phyloP scores from a whole-genome alignment of 345 rosid species.

The Rhodamnia argentea region DNA sequence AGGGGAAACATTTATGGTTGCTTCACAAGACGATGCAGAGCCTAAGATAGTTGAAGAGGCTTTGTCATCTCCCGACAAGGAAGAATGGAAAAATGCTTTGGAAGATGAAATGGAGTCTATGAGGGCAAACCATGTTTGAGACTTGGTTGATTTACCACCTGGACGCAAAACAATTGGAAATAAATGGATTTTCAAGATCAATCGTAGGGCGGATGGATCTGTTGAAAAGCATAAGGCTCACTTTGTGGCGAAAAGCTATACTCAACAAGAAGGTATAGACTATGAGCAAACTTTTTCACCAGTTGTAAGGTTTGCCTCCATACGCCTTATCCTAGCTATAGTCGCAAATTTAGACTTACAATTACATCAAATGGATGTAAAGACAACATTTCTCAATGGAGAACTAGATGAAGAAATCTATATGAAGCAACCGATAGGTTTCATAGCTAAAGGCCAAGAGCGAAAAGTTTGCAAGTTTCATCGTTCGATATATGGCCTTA shows the following conservation, averaged over 20 bases:
- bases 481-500: neutral
- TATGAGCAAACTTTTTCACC: neutral
- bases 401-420: neutral
- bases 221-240: neutral
- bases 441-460: too few species aligned
- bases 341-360: neutral
- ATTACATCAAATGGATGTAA: neutral
- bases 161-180: neutral
- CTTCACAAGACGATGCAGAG: neutral
- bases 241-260: neutral
- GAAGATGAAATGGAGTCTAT: neutral
- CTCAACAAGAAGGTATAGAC: neutral
- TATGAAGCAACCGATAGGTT: neutral
- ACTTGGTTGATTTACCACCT: neutral
- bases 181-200: neutral
- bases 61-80: neutral
- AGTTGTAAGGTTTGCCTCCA: neutral
- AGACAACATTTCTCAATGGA: neutral
- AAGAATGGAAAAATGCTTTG: neutral
- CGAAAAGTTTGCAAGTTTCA: too few species aligned
- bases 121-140: neutral
- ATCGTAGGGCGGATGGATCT: neutral
- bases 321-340: neutral
- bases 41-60: neutral
- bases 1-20: neutral